Base-by-base conservation (phyloP, 2,329 filamentous ascomycete genomes). In the Cladosporium cucumerinum region DNA sequence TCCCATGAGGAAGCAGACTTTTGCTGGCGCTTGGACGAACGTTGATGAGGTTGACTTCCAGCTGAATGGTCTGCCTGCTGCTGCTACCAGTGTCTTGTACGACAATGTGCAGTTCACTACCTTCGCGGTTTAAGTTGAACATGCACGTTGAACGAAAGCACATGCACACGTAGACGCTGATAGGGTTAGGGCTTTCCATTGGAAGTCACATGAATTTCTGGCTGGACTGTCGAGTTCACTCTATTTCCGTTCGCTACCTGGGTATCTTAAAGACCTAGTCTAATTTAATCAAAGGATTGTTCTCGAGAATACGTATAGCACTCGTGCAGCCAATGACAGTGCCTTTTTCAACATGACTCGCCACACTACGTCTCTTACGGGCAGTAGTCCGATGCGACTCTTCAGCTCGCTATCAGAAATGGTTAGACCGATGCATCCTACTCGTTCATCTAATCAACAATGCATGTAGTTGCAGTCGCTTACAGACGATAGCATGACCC, bases 21-120 rank as follows among this genome's bases (percentile, higher is more conserved):
- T 54, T 21, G 60, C 60, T 46, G 48, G 51, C 3, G 48, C 43
- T 7, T 63, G 43, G 43, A 43, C 60, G 7, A 48, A 57, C 25
- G 32, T 63, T 30, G 60, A 63, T 10, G 51, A 57, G 60, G 36
- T 63, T 23, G 60, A 54, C 49, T 63, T 63, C 32, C 3, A 55
- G 48, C 48, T 39, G 60, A 26, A 14, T 30, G 48, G 48, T n/a
- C 25, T 36, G 8, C 32, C 57, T 52, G 30, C 60, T 58, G 55
- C 36, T 58, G 55, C 55, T 21, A 46, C 34, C 1, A 23, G 58
- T 39, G 58, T 61, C 18, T 26, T 61, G 28, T 61, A 61, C 58
- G 58, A 61, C 58, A 52, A 61, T 28, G 25, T 61, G 6, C 39
- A 52, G 43, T 61, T 32, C 58, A 61, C 43, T 26, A 61, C 58